Percentiles rank a stretch among this genome's conserved stretches.
phyloP scores from a whole-genome alignment of 2,329 filamentous ascomycete species.

The Madurella fahalii region DNA sequence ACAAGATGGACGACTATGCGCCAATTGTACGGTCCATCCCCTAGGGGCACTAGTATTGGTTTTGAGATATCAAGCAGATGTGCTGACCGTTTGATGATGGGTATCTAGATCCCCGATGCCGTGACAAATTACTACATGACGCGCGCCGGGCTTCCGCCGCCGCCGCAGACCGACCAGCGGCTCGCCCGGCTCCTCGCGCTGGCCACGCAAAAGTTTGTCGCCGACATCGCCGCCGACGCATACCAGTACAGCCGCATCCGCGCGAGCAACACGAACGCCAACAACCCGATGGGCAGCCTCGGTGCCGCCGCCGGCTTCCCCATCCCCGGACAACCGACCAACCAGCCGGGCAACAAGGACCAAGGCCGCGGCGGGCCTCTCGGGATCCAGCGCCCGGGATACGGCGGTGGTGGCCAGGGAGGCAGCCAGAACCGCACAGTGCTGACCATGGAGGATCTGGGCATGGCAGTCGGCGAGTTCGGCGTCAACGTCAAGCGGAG shows the following conservation, averaged over 20 bases:
- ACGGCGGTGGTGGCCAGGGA: conserved; percentile 83
- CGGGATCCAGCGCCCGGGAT: conserved; percentile 73
- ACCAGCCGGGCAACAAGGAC: conserved; percentile 53
- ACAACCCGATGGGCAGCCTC: conserved; percentile 86
- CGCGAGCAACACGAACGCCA: conserved; percentile 81
- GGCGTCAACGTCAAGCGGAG: conserved; percentile 96
- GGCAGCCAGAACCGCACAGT: conserved; percentile 88
- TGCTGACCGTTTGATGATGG: neutral
- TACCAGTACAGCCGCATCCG: conserved; percentile 97
- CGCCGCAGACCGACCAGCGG: conserved; percentile 82
- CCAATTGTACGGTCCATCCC: conserved; percentile 69
- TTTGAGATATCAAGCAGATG: neutral
- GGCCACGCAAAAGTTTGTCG: conserved; percentile 98
- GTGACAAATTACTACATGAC: conserved; percentile 98
- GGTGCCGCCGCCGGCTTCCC: conserved; percentile 70
- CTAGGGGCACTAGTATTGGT: neutral
- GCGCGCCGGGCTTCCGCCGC: conserved; percentile 87
- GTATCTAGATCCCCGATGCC: conserved; percentile 86
- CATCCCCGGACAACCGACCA: conserved; percentile 56
- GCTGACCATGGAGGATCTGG: conserved; percentile 96
- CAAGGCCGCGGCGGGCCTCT: conserved; percentile 55
- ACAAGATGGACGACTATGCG: conserved; percentile 97
- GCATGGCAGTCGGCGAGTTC: conserved; percentile 97
- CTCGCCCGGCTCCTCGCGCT: conserved; percentile 91
- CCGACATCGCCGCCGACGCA: conserved; percentile 92